These are phyloP conservation scores for Naganishia antarctica DNA, from an alignment of 768 basidiomycete genomes.

Conservation along the genomic window DNA sequence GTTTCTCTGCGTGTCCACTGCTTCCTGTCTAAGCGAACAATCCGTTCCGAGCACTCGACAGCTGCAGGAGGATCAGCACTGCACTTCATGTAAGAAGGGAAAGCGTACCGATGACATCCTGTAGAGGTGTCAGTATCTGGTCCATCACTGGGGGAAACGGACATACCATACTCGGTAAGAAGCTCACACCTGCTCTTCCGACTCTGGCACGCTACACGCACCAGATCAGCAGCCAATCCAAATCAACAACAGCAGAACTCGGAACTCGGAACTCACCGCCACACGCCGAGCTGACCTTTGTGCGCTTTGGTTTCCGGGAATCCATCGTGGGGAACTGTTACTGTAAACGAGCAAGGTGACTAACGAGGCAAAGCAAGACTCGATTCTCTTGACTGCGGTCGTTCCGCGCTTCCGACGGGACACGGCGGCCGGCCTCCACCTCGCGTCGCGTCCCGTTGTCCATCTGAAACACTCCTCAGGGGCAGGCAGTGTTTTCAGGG, in stretches of 20 bases:
- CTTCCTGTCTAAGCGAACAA: background rate
- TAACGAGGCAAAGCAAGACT: background rate
- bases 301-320: background rate
- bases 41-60: constrained; percentile 11
- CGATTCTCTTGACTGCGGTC: too few relatives aligned
- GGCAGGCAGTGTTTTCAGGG: too few relatives aligned
- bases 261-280: background rate
- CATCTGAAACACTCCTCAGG: too few relatives aligned
- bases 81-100: too few relatives aligned
- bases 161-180: constrained; percentile 4
- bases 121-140: background rate
- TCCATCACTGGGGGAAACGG: background rate
- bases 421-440: too few relatives aligned
- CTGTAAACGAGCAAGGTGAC: background rate
- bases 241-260: background rate
- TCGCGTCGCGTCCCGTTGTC: background rate
- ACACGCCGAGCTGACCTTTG: constrained; percentile 3
- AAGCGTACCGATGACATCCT: constrained; percentile 11
- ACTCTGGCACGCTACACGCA: background rate
- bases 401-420: too few relatives aligned
- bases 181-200: constrained; percentile 17
- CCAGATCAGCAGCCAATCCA: background rate
- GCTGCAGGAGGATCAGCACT: background rate
- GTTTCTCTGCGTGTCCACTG: too few relatives aligned
- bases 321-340: background rate